phyloP scores from a whole-genome alignment of 2,329 filamentous ascomycete species.

The Eutypella sp. region DNA sequence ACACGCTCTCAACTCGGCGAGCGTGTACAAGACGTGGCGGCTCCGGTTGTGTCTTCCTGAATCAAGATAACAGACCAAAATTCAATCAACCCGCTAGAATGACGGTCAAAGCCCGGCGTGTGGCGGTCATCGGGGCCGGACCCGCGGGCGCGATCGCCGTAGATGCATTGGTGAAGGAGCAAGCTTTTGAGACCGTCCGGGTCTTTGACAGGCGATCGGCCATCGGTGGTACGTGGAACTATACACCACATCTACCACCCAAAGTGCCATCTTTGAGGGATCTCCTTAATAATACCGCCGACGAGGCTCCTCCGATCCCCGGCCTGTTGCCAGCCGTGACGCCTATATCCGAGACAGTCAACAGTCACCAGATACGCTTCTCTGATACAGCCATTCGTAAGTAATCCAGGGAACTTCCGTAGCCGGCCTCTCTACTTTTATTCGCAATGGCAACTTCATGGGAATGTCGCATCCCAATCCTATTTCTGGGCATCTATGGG shows the following conservation, averaged over 20 bases:
- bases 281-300: conserved; percentile 39
- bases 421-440: not conserved
- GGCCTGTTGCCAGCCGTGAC: conserved; percentile 36
- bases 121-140: conserved; percentile 55
- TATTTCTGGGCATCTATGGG: not conserved
- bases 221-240: conserved; percentile 21
- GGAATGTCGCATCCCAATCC: not conserved
- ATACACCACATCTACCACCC: conserved; percentile 29
- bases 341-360: conserved; percentile 28
- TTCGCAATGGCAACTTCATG: not conserved
- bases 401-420: not conserved
- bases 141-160: conserved; percentile 53
- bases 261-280: conserved; percentile 22
- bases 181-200: conserved; percentile 48
- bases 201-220: conserved; percentile 51
- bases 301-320: conserved; percentile 38
- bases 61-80: not conserved
- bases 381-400: conserved; percentile 44
- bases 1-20: not conserved
- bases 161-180: conserved; percentile 52
- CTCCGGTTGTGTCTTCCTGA: not conserved
- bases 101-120: conserved; percentile 20
- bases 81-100: not conserved
- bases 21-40: not conserved
- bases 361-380: conserved; percentile 38